These are phyloP conservation scores for Austroboletus rostrupii DNA, from an alignment of 1,284 basidiomycete genomes.

Conservation along the genomic window DNA sequence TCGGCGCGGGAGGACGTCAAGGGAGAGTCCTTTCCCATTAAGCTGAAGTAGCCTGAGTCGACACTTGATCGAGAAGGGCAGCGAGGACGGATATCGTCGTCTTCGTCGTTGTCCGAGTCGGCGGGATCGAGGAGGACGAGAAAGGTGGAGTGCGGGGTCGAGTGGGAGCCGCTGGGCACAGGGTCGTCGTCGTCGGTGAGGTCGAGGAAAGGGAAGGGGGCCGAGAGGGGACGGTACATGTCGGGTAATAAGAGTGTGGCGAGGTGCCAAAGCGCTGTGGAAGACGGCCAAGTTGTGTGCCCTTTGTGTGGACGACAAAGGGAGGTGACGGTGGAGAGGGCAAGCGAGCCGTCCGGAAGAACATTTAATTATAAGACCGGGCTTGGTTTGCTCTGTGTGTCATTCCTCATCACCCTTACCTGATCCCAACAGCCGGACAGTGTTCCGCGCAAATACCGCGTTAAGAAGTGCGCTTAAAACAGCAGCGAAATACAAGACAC, in stretches of 20 bases:
- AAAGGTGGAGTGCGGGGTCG: slow-evolving; percentile 26
- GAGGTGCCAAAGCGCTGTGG: slow-evolving; percentile 22
- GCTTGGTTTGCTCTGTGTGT: slow-evolving; percentile 5
- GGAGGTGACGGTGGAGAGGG: slow-evolving; percentile 7
- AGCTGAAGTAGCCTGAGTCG: slow-evolving; percentile 29
- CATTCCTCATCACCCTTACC: slow-evolving; percentile 11
- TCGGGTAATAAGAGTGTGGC: slow-evolving; percentile 15
- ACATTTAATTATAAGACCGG: slow-evolving; percentile 15
- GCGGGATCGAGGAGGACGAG: slow-evolving; percentile 5
- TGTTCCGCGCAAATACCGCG: not conserved
- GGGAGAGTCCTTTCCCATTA: slow-evolving; percentile 23
- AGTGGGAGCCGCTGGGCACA: slow-evolving; percentile 9
- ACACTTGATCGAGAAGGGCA: slow-evolving; percentile 26
- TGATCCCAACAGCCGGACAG: slow-evolving; percentile 7
- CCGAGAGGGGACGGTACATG: slow-evolving; percentile 16
- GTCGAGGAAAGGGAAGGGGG: slow-evolving; percentile 11
- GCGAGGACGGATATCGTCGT: not conserved
- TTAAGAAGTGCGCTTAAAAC: not conserved
- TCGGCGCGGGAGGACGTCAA: slow-evolving; percentile 13
- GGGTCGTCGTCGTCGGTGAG: slow-evolving; percentile 14
- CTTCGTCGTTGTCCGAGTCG: slow-evolving; percentile 1
- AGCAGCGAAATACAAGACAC: slow-evolving; percentile 1
- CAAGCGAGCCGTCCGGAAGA: slow-evolving; percentile 12
- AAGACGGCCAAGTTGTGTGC: slow-evolving; percentile 8
- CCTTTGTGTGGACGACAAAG: slow-evolving; percentile 28